Conservation (phyloP, 495 filamentous ascomycete species). For the Penicillium diatomitis region DNA sequence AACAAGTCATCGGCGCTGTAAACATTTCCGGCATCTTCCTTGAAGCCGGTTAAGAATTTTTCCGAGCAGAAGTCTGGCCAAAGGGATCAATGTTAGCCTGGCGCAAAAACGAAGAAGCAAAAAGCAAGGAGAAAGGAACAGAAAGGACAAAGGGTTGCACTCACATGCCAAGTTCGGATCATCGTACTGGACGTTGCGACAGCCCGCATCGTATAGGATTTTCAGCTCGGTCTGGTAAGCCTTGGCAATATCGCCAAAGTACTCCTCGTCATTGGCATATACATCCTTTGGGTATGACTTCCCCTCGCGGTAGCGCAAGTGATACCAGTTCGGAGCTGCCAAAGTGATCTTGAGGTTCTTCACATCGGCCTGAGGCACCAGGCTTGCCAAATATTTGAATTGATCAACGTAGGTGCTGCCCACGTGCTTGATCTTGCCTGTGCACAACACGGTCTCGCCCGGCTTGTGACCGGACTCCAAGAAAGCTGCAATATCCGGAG, state of each 20-base stretch:
- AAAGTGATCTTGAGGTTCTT: conserved; percentile 64
- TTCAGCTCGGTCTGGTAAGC: conserved; percentile 60
- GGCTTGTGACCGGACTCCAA: conserved; percentile 62
- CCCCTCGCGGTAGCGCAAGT: conserved; percentile 63
- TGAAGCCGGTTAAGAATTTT: conserved; percentile 63
- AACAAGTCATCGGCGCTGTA: conserved; percentile 56
- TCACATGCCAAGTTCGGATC: conserved; percentile 70
- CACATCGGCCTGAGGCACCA: conserved; percentile 49
- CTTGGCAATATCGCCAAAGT: conserved; percentile 65
- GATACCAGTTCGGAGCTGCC: conserved; percentile 66
- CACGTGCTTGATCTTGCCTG: conserved; percentile 60
- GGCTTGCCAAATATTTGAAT: conserved; percentile 57
- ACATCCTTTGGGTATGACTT: conserved; percentile 56
- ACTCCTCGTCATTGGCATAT: conserved; percentile 58
- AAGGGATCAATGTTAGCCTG: not conserved
- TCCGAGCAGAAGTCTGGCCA: conserved; percentile 63
- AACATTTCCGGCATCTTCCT: conserved; percentile 44
- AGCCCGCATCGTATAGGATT: conserved; percentile 58
- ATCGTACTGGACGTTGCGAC: conserved; percentile 65
- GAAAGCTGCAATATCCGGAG: conserved; percentile 73
- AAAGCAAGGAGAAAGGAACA: too few species aligned
- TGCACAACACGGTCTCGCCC: conserved; percentile 64
- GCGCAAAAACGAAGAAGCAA: too few species aligned
- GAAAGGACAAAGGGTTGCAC: conserved; percentile 5
- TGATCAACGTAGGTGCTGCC: conserved; percentile 54